phyloP scores from a whole-genome alignment of 1,139 yeast genomes.

The Lizanozyma gosingica region DNA sequence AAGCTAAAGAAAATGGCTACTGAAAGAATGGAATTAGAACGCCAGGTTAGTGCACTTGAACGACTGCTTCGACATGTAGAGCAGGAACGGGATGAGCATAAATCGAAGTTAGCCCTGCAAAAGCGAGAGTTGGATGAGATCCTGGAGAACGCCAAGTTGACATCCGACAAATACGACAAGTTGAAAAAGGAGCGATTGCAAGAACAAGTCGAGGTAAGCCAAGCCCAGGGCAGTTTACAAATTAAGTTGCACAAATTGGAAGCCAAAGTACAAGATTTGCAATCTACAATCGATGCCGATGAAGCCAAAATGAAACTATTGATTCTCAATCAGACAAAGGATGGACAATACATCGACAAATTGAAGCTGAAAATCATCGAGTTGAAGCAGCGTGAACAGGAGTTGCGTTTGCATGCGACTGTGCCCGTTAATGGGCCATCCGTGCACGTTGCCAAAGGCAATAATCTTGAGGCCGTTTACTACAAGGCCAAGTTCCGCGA shows the following conservation, averaged over 20 bases:
- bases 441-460: background rate
- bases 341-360: background rate
- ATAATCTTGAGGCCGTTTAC: background rate
- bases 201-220: background rate
- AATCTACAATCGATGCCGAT: background rate
- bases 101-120: background rate
- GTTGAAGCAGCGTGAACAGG: background rate
- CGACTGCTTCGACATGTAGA: no score
- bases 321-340: background rate
- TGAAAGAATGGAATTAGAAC: background rate
- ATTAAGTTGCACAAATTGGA: background rate
- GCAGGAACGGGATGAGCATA: background rate
- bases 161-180: background rate
- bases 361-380: background rate
- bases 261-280: background rate
- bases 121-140: background rate
- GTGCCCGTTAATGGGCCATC: background rate
- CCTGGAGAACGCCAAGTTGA: background rate
- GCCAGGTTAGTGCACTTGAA: background rate
- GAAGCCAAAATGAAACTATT: background rate
- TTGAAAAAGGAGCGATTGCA: no score
- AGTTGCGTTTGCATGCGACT: background rate
- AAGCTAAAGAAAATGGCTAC: background rate
- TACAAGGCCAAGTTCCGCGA: background rate
- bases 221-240: background rate